Percentiles rank a stretch among this genome's conserved stretches.
Evolutionary conservation across 2,329 filamentous ascomycete species (phyloP).

Genomic region (Monosporascus sp.): DNA sequence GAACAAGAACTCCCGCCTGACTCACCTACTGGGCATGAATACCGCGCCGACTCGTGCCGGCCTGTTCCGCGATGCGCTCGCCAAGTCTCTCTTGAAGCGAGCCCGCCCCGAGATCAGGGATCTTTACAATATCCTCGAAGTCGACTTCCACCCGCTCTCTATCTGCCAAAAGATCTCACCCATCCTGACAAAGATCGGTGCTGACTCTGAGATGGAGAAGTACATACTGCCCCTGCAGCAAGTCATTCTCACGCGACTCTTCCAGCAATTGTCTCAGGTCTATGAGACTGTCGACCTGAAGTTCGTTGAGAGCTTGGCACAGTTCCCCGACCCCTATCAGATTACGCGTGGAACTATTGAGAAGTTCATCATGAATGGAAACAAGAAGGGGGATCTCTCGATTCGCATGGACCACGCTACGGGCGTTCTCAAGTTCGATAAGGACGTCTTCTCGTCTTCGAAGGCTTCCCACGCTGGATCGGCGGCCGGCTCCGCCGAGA

Average conservation of each 20-base stretch:
- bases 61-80: constrained; percentile 92
- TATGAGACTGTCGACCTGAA: constrained; percentile 95
- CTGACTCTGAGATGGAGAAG: constrained; percentile 93
- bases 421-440: constrained; percentile 93
- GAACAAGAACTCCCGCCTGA: constrained; percentile 97
- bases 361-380: constrained; percentile 99
- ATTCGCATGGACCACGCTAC: constrained; percentile 96
- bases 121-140: constrained; percentile 97
- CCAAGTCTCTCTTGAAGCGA: constrained; percentile 89
- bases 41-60: constrained; percentile 81
- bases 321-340: constrained; percentile 96
- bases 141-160: constrained; percentile 96
- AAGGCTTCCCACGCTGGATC: constrained; percentile 87
- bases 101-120: constrained; percentile 92
- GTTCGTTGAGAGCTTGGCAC: constrained; percentile 88
- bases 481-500: constrained; percentile 79
- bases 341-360: constrained; percentile 87
- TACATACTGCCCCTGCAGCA: constrained; percentile 95
- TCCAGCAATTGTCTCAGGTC: constrained; percentile 98
- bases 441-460: constrained; percentile 94
- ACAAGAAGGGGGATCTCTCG: constrained; percentile 97
- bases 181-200: constrained; percentile 87
- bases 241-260: constrained; percentile 94
- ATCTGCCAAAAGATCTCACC: constrained; percentile 99
- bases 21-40: constrained; percentile 90